Percentiles rank a stretch among this genome's conserved stretches.
Conservation (phyloP, 2,329 filamentous ascomycete species). For the Claviceps purpurea region DNA sequence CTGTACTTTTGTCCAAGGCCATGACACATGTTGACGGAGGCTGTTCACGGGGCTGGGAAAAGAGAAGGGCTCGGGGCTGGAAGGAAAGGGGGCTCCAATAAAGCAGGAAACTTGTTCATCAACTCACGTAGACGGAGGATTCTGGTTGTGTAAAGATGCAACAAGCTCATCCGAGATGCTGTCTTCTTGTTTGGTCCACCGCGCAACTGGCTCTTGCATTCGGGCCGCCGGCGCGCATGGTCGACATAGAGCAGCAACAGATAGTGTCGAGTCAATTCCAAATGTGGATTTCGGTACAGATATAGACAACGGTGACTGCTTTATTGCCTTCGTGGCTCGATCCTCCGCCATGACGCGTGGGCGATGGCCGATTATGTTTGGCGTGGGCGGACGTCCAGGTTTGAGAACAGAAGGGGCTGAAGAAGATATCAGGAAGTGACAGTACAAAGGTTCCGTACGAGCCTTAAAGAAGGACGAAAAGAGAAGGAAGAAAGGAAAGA, state of each 20-base stretch:
- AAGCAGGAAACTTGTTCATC: neutral
- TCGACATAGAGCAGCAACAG: neutral
- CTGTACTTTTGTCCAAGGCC: no score
- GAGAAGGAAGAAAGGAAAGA: neutral
- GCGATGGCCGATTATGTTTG: neutral
- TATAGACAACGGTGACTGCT: conserved; percentile 2
- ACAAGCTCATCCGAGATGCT: neutral
- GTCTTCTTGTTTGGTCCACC: conserved; percentile 1
- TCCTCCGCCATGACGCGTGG: conserved; percentile 5
- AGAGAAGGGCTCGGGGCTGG: neutral
- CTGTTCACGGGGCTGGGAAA: no score
- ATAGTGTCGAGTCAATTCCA: neutral
- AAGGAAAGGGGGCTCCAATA: neutral
- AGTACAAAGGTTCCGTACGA: neutral
- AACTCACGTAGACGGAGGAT: conserved; percentile 4
- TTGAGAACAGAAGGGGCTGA: neutral
- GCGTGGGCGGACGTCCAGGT: neutral
- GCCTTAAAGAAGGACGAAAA: neutral
- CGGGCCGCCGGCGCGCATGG: neutral
- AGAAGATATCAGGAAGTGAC: neutral
- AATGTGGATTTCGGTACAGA: neutral
- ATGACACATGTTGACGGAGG: no score
- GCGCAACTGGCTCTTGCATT: conserved; percentile 1
- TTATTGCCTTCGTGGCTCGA: conserved; percentile 1
- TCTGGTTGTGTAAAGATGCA: neutral